Evolutionary conservation across 129 eudicot genomes (phyloP), one percentile per base, ranked within the genome.

Genomic region (Lonicera japonica): DNA sequence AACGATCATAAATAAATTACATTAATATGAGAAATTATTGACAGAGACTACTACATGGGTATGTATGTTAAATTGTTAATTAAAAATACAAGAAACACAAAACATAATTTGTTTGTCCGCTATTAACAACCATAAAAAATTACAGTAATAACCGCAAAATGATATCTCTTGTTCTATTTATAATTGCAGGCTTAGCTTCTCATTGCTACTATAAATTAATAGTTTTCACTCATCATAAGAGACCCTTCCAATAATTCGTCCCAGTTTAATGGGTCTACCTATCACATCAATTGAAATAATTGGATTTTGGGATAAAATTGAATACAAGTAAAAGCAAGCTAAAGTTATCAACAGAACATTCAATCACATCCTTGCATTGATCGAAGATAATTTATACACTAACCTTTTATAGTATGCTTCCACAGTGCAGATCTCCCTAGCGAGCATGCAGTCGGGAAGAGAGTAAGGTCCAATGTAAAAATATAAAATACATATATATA

Each of bases 361-460:
- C 14, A 19, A 54, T 14, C 16, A 54, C 7, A 20, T 54, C 29
- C 36, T 29, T 36, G 54, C 63, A 5, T 19, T 39, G 24, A 70
- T 66, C 19, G 64, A 20, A 29, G 45, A 29, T 8, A 56, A 57
- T 18, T 55, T 13, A 19, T 5, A 24, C 22, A 60, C 77, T 64
- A 65, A 83, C 97, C 96, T 88, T 92, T 96, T 21, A 84, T 63
- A 21, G 95, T 87, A 80, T 92, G 99, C 65, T 58, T 88, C 99
- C 99, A 92, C 39, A 96, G 96, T 56, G 99, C 96, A 54, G 99
- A 85, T 39, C 80, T 58, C 63, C 96, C 96, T 90, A 87, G 85
- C 73, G 77, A 73, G 25, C 59, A 72, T 21, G 60, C 40, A 68
- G 10, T 43, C 25, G n/a, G 57, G 48, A 56, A 70, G 21, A 24